Base-by-base conservation (phyloP, 2,329 filamentous ascomycete species). In the Neophaeococcomyces aloes region DNA sequence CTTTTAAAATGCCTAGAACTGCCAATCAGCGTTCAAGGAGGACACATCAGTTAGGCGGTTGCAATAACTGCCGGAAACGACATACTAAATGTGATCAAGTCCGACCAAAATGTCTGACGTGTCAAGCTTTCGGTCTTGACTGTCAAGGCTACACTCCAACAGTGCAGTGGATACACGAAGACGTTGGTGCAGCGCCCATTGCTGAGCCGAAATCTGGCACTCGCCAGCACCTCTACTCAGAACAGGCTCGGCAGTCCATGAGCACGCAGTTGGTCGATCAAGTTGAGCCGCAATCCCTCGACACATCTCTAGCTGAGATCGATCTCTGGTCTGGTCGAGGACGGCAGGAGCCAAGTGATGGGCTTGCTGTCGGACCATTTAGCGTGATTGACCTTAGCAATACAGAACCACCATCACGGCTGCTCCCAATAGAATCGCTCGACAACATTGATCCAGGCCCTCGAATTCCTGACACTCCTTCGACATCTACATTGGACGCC, bases 81-180 rank as follows among this genome's bases (percentile, higher is more conserved):
- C 60, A 63, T 48, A 54, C 61, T 25, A 63, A 61, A 53, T 64
- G 61, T 42, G 61, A 64, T 36, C 59, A 63, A 38, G 56, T 53
- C 44, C 53, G 55, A 29, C 60, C 61, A 18, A 46, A 48, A 3
- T 64, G 61, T 43, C 49, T 54, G 13, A 61, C 53, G 1, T 63
- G 61, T 43, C 55, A 47, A 7, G 51, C 52, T 8, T 40, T 58
- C 6, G 57, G 57, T 2, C 44, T 60, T 2, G 25, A 45, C 11
- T 63, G 61, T 29, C 58, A 61, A 39, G 58, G 59, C 1, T 61
- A 59, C 32, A 51, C 53, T 5, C 50, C 56, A 39, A 54, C 58
- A 18, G 51, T 62, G 14, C 53, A 53, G 30, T 62, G 58, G 59
- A 55, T 61, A 48, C 50, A 50, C 8, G 39, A 44, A 29, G 49